A percentile compares a stretch with the other conserved stretches of the same genome.
phyloP scores from a whole-genome alignment of 129 eudicot species.

The Solidago caesia region DNA sequence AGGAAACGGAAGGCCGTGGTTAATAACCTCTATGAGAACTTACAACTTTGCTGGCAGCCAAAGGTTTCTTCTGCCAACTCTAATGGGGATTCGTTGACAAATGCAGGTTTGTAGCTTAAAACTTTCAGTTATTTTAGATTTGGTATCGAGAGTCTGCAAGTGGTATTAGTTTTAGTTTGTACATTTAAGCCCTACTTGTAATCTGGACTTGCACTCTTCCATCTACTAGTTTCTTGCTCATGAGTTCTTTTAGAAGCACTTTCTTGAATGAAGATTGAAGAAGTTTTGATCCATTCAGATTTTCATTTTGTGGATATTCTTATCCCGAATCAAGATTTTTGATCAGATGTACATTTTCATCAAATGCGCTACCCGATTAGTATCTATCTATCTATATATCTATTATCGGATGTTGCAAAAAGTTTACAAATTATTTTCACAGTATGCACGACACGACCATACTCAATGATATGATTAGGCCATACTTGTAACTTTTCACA shows the following conservation, averaged over 20 bases:
- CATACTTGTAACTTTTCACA: not conserved
- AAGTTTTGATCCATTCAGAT: constrained; percentile 9
- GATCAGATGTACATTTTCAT: not conserved
- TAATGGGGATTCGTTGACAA: constrained; percentile 26
- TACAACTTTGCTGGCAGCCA: constrained; percentile 37
- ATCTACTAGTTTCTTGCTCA: constrained; percentile 24
- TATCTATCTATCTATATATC: not conserved
- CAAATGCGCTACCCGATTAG: not conserved
- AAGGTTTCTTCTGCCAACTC: constrained; percentile 36
- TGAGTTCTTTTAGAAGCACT: constrained; percentile 9
- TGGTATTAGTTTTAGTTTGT: constrained; percentile 36
- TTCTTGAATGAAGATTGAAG: constrained; percentile 7
- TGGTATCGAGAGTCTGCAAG: constrained; percentile 21
- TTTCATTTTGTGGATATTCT: not conserved
- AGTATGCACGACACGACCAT: not conserved
- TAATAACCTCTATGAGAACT: constrained; percentile 35
- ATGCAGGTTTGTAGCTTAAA: constrained; percentile 44
- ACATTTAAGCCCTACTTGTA: constrained; percentile 31
- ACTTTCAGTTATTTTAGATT: constrained; percentile 12
- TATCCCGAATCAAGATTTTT: not conserved
- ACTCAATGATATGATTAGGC: not conserved
- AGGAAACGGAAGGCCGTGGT: constrained; percentile 41
- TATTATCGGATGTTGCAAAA: not conserved
- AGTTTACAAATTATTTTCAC: not conserved
- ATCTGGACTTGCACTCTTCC: not conserved